Conservation (phyloP, 768 basidiomycete species). For the Panellus pusillus region DNA sequence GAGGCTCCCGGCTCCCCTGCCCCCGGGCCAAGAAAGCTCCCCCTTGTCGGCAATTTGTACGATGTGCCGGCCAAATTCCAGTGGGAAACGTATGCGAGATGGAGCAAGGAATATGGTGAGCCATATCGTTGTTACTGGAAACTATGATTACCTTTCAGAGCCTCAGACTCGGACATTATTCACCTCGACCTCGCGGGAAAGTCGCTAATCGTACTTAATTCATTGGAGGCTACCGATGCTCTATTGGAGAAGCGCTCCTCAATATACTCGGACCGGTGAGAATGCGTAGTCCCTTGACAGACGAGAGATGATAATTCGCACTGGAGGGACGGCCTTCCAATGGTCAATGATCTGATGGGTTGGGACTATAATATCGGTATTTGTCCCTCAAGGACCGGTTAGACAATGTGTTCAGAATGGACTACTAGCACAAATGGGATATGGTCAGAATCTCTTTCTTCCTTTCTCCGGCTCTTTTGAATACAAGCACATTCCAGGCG, state of each 20-base stretch:
- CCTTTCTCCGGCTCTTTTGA: no score
- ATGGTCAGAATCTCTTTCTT: no score
- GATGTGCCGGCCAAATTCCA: slow-evolving; percentile 40
- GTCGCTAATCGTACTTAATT: slow-evolving; percentile 32
- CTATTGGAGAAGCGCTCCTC: no score
- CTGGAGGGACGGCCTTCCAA: neutral
- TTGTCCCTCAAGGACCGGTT: neutral
- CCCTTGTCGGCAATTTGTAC: slow-evolving; percentile 41
- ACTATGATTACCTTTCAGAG: slow-evolving; percentile 28
- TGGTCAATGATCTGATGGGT: slow-evolving; percentile 11
- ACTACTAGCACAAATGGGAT: no score
- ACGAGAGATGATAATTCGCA: neutral
- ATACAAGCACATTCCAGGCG: no score
- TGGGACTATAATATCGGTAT: slow-evolving; percentile 1
- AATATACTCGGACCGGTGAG: slow-evolving; percentile 34
- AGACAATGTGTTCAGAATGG: no score
- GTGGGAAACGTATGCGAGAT: no score
- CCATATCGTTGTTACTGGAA: slow-evolving; percentile 37
- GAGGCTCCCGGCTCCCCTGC: slow-evolving; percentile 25
- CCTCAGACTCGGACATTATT: slow-evolving; percentile 28
- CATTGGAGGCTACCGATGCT: slow-evolving; percentile 36
- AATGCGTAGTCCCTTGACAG: neutral
- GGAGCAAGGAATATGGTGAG: no score
- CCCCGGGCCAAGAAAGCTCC: slow-evolving; percentile 43
- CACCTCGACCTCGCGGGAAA: no score